Evolutionary conservation across 257 asterid species (phyloP), one percentile per base, ranked within the genome.

Genomic region (Prunella vulgaris): DNA sequence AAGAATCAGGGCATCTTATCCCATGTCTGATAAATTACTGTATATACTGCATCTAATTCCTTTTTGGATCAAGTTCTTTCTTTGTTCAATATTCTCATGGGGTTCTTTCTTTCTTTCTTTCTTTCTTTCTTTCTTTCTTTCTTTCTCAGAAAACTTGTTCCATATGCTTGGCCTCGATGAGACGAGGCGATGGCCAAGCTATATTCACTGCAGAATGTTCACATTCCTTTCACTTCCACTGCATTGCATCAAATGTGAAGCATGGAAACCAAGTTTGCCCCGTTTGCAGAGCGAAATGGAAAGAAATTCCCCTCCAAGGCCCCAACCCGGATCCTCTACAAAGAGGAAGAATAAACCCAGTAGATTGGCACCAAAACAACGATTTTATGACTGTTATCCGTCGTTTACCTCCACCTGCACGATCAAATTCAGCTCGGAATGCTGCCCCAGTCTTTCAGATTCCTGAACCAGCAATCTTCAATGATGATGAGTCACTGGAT

Each of bases 181-280:
- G 77, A 71, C 83, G 88, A 32, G 93, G 99, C 60, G 93, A 94
- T 66, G 99, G 97, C 22, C 99, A 90, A 49, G 97, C 99, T 13
- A 85, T 94, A 51, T 94, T 88, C 78, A 94, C 97, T 13, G 99
- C 96, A 13, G 99, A 93, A 79, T 90, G 97, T 73, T 89, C 96
- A 13, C 99, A 93, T 72, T 88, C 99, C 63, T 93, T 93, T 65
- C 99, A 94, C 80, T 94, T 94, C 83, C 93, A 91, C 0, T 94
- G 99, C 83, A 91, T 94, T 63, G 88, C 95, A 63, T 94, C 97
- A 35, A 94, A 87, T 65, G 97, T 89, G 73, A 91, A 94, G 80
- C 95, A 94, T 56, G 99, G 99, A 13, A 91, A 94, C 82, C 88
- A 82, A 74, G 74, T 87, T 38, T 94, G 99, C 88, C 99, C 99